Percentiles rank a stretch among this genome's conserved stretches.
Conservation (phyloP, 176 grass and related monocot species). For the Musa itinerans region DNA sequence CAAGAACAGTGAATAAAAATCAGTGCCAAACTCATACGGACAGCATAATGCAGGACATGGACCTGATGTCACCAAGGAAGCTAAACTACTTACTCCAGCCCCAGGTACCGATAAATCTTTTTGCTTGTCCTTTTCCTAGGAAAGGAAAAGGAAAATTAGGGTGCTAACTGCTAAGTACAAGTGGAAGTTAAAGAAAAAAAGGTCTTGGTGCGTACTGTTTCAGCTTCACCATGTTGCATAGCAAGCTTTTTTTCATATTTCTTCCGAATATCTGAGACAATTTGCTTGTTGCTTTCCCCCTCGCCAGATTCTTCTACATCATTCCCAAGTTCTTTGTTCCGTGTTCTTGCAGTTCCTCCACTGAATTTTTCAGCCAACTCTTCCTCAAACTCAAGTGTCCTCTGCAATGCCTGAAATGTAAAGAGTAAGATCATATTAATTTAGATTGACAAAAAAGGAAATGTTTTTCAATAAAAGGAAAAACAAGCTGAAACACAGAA, state of each 20-base stretch:
- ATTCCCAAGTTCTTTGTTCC: constrained; percentile 47
- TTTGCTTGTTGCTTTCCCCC: constrained; percentile 44
- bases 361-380: constrained; percentile 96
- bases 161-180: not conserved
- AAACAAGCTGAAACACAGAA: not conserved
- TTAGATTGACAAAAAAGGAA: not conserved
- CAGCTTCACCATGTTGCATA: constrained; percentile 31
- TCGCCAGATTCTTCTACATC: constrained; percentile 69
- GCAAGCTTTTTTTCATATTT: constrained; percentile 93
- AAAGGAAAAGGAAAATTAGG: constrained; percentile 24
- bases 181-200: not conserved
- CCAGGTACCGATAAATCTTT: constrained; percentile 76
- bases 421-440: not conserved
- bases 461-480: not conserved
- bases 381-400: constrained; percentile 99
- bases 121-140: constrained; percentile 78
- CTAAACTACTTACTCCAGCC: constrained; percentile 79
- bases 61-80: not conserved
- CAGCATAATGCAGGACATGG: not conserved
- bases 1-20: constrained; percentile 7
- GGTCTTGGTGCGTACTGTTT: constrained; percentile 34
- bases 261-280: constrained; percentile 91
- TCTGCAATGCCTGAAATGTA: constrained; percentile 62
- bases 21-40: not conserved
- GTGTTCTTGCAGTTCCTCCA: constrained; percentile 54